These are phyloP conservation scores for Scheffersomyces stipitis DNA, from an alignment of 805 yeast species.

Conservation along the genomic window DNA sequence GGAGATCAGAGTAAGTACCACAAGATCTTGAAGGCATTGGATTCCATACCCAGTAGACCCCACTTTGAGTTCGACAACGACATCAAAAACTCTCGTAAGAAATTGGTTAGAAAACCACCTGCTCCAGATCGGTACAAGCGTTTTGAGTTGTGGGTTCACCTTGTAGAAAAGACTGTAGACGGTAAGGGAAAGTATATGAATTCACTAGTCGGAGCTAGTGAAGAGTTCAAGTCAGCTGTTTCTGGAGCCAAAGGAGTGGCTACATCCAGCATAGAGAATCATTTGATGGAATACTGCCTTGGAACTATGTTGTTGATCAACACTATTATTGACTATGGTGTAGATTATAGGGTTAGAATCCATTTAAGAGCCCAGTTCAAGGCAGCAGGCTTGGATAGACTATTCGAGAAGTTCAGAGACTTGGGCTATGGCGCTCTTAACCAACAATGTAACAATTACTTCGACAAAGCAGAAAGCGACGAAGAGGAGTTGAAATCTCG, in stretches of 20 bases:
- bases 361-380: conserved; percentile 53
- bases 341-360: conserved; percentile 47
- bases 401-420: conserved; percentile 18
- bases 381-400: conserved; percentile 23
- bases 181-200: conserved; percentile 87
- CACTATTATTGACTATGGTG: conserved; percentile 54
- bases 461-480: conserved; percentile 58
- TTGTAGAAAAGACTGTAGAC: conserved; percentile 66
- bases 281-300: conserved; percentile 67
- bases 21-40: conserved; percentile 55
- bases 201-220: conserved; percentile 88
- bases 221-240: conserved; percentile 58
- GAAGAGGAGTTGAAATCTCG: conserved; percentile 41
- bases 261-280: conserved; percentile 56
- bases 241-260: conserved; percentile 16
- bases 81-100: conserved; percentile 13
- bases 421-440: conserved; percentile 58
- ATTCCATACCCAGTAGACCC: conserved; percentile 38
- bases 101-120: conserved; percentile 37
- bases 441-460: conserved; percentile 64
- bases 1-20: conserved; percentile 48
- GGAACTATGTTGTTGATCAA: conserved; percentile 70
- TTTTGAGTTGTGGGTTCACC: conserved; percentile 69
- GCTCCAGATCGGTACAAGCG: conserved; percentile 41
- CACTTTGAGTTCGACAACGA: conserved; percentile 39